Percentiles rank a stretch among this genome's conserved stretches.
Conservation (phyloP, 345 rosid species). For the Dipteronia sinensis region DNA sequence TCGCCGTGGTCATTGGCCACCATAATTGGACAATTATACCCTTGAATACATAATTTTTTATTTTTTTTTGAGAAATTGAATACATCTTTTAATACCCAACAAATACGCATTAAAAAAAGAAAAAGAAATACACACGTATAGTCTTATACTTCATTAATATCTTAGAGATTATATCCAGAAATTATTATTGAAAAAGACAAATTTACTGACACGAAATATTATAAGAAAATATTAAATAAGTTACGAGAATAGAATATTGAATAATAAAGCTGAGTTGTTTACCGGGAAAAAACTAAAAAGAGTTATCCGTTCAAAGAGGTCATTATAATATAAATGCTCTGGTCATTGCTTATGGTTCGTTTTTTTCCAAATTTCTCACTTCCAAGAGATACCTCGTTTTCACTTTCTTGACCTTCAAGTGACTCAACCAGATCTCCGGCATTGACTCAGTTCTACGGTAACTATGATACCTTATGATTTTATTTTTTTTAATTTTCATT, state of each 20-base stretch:
- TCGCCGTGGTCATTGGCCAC: constrained; percentile 26
- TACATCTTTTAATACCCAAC: not conserved
- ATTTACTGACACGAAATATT: not conserved
- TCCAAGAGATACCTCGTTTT: constrained; percentile 10
- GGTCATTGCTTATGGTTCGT: constrained; percentile 23
- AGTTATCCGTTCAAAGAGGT: constrained; percentile 31
- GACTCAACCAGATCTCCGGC: constrained; percentile 54
- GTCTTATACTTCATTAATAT: not conserved
- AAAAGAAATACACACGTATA: not conserved
- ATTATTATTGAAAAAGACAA: not conserved
- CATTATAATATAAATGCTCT: constrained; percentile 21
- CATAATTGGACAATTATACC: constrained; percentile 28
- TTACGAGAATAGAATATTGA: not conserved
- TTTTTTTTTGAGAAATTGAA: not conserved
- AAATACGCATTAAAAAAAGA: too few species aligned
- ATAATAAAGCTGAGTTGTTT: constrained; percentile 19
- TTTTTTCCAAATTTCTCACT: constrained; percentile 14
- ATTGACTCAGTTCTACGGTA: constrained; percentile 51
- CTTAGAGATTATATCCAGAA: not conserved
- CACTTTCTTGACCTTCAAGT: constrained; percentile 19
- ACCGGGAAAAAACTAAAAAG: constrained; percentile 39
- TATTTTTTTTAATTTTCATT: not conserved
- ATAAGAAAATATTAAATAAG: not conserved
- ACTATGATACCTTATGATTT: constrained; percentile 14
- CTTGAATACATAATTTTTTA: not conserved